A percentile compares a stretch with the other conserved stretches of the same genome.
Conservation (phyloP, 2,329 filamentous ascomycete genomes). For the Phoma sp. region DNA sequence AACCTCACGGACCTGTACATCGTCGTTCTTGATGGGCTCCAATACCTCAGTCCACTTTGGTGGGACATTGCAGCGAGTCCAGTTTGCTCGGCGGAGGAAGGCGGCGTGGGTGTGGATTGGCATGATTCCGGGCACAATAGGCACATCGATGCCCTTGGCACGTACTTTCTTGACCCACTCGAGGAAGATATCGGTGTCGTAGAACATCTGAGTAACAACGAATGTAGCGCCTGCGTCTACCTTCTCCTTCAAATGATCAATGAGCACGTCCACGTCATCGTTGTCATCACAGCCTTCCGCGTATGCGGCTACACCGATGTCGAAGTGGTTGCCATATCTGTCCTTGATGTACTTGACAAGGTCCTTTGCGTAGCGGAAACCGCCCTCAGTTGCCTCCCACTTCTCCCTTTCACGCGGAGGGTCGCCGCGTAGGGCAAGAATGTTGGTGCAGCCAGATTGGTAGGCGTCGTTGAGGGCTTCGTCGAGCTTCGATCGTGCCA, state of each 20-base stretch:
- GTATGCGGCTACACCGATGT: slow-evolving; percentile 96
- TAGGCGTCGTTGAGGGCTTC: slow-evolving; percentile 87
- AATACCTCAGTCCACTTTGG: slow-evolving; percentile 80
- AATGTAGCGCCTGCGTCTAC: slow-evolving; percentile 93
- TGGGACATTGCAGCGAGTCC: slow-evolving; percentile 88
- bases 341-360: slow-evolving; percentile 83
- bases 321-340: slow-evolving; percentile 87
- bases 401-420: slow-evolving; percentile 92
- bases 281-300: slow-evolving; percentile 96
- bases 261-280: slow-evolving; percentile 80
- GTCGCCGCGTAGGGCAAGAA: slow-evolving; percentile 90
- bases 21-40: slow-evolving; percentile 96
- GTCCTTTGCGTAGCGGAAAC: slow-evolving; percentile 92
- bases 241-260: slow-evolving; percentile 96
- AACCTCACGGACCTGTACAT: slow-evolving; percentile 87
- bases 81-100: slow-evolving; percentile 87
- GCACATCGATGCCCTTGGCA: slow-evolving; percentile 80
- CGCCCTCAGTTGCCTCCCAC: slow-evolving; percentile 86
- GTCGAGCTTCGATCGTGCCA: slow-evolving; percentile 92
- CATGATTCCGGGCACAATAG: slow-evolving; percentile 89
- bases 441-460: slow-evolving; percentile 96
- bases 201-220: slow-evolving; percentile 99
- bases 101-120: slow-evolving; percentile 94
- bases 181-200: slow-evolving; percentile 94
- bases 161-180: slow-evolving; percentile 88